A percentile compares a stretch with the other conserved stretches of the same genome.
These are phyloP conservation scores for Berkeleyomyces rouxiae DNA, from an alignment of 2,329 filamentous ascomycete genomes.

Conservation along the genomic window DNA sequence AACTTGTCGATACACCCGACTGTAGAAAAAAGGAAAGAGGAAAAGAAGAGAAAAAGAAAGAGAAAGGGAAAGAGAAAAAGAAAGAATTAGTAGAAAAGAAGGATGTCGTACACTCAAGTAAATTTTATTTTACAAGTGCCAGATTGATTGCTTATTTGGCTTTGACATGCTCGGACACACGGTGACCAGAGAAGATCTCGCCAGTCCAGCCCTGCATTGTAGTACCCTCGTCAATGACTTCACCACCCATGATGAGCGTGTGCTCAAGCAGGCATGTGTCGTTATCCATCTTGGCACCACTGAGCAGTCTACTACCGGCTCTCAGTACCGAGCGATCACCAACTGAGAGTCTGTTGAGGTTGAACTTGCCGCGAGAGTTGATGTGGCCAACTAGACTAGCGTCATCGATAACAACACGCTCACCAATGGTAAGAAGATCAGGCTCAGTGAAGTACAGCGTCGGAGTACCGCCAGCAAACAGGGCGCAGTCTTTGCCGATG, in stretches of 20 bases:
- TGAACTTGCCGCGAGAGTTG: constrained; percentile 39
- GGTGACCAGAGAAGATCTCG: constrained; percentile 22
- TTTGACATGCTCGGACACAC: constrained; percentile 5
- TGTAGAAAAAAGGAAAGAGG: neutral
- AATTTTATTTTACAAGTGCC: neutral
- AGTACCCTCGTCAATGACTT: constrained; percentile 32
- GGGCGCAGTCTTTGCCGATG: constrained; percentile 37
- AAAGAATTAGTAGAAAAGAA: neutral
- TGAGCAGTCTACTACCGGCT: constrained; percentile 34
- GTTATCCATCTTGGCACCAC: constrained; percentile 34
- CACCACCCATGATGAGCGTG: constrained; percentile 39
- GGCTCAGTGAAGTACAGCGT: constrained; percentile 40
- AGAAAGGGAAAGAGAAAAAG: neutral
- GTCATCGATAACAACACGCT: constrained; percentile 37
- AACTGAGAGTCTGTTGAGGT: constrained; percentile 34
- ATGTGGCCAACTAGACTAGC: constrained; percentile 39
- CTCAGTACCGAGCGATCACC: constrained; percentile 35
- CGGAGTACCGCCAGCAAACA: constrained; percentile 36
- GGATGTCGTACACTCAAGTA: no score
- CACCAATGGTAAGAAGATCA: constrained; percentile 35
- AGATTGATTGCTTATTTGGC: neutral
- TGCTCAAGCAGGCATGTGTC: constrained; percentile 40
- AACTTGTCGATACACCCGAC: no score
- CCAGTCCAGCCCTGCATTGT: constrained; percentile 41
- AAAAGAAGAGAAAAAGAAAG: neutral